These are phyloP conservation scores for Alternaria ventricosa DNA, from an alignment of 2,329 filamentous ascomycete genomes.

Conservation along the genomic window DNA sequence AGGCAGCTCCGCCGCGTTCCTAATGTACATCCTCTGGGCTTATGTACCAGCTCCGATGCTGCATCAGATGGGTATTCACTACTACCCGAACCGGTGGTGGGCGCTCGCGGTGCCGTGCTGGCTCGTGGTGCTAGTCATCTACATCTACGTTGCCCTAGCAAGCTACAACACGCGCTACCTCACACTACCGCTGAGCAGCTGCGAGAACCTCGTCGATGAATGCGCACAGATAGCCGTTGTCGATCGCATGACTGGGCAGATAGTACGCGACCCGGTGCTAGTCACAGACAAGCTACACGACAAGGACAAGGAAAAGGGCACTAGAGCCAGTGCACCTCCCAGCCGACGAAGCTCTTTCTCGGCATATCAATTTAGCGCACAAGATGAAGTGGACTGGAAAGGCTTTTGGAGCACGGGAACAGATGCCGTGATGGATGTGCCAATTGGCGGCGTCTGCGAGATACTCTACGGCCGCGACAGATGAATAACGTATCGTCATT, in stretches of 20 bases:
- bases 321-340: conserved; percentile 50
- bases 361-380: conserved; percentile 47
- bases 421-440: conserved; percentile 96
- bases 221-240: conserved; percentile 85
- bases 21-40: conserved; percentile 78
- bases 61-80: conserved; percentile 90
- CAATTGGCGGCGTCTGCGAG: conserved; percentile 92
- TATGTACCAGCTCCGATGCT: conserved; percentile 92
- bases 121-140: conserved; percentile 84
- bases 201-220: conserved; percentile 92
- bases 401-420: conserved; percentile 89
- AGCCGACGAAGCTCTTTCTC: conserved; percentile 37
- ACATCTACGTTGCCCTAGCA: conserved; percentile 92
- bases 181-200: conserved; percentile 77
- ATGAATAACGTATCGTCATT: conserved; percentile 19
- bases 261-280: conserved; percentile 48
- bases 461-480: conserved; percentile 76
- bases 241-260: conserved; percentile 68
- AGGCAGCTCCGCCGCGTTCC: conserved; percentile 81
- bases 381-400: conserved; percentile 71
- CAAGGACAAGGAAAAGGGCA: conserved; percentile 47
- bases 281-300: conserved; percentile 26
- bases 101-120: conserved; percentile 89
- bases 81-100: conserved; percentile 99
- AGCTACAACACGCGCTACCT: conserved; percentile 89